phyloP scores from a whole-genome alignment of 805 yeast genomes.

The Candida loeiensis region DNA sequence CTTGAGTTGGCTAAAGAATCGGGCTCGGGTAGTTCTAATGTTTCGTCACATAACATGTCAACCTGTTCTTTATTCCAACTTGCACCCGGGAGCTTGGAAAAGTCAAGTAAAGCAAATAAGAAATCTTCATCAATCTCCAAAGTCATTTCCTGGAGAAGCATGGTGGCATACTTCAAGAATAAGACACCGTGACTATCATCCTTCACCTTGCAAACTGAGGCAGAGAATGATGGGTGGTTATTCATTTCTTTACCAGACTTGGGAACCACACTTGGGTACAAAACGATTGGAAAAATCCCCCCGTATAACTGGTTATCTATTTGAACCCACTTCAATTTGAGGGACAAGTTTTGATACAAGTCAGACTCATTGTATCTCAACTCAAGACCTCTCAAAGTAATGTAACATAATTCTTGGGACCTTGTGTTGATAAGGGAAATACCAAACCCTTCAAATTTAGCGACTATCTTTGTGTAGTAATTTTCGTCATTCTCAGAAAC shows the following conservation, averaged over 20 bases:
- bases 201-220: conserved; percentile 75
- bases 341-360: conserved; percentile 71
- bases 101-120: conserved; percentile 74
- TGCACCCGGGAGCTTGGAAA: conserved; percentile 77
- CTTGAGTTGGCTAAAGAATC: conserved; percentile 48
- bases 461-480: conserved; percentile 48
- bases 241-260: conserved; percentile 79
- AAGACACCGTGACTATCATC: conserved; percentile 89
- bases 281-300: conserved; percentile 78
- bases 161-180: conserved; percentile 87
- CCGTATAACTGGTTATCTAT: conserved; percentile 90
- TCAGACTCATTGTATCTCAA: conserved; percentile 79
- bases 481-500: conserved; percentile 51
- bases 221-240: conserved; percentile 87
- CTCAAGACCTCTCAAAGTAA: conserved; percentile 80
- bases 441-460: conserved; percentile 82
- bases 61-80: conserved; percentile 53
- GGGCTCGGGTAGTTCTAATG: conserved; percentile 70
- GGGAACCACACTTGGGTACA: conserved; percentile 89
- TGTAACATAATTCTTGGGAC: conserved; percentile 74
- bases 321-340: conserved; percentile 91
- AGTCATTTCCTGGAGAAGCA: conserved; percentile 85
- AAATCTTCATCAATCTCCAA: conserved; percentile 94
- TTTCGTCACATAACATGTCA: conserved; percentile 59
- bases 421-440: conserved; percentile 73